Base-by-base conservation (phyloP, 768 basidiomycete species). In the Ramaria sp. region DNA sequence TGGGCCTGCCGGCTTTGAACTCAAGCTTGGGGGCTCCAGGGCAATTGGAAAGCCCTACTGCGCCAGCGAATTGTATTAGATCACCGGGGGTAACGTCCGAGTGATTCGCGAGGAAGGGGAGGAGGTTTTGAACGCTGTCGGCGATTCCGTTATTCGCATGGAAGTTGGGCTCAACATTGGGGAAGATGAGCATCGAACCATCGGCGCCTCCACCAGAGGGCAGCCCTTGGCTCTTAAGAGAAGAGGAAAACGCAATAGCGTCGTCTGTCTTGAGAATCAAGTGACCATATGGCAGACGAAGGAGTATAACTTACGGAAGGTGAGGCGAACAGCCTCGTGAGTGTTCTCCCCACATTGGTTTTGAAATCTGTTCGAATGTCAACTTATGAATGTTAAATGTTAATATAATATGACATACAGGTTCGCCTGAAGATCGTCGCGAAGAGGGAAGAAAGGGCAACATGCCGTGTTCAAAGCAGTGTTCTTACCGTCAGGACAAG, bases 171-270 rank as follows among this genome's bases (percentile, higher is more conserved):
- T 58, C 57, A 10, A 58, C 57, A 30, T 53, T 30, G 41, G 57
- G 57, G 51, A 58, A 58, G 13, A 53, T 22, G 15, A 58, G 37
- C 52, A 54, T 54, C 19, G 57, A 58, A 6, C 57, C 57, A 20
- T 58, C 57, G 22, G 57, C 57, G 22, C 57, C 57, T 9, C 55
- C 55, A 49, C 55, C 55, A 48, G 46, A 27, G 12, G 55, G 30
- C 3, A 17, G 12, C 9, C 41, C 37, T 33, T 55, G 59, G 27
- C 76, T 76, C 34, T 71, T 69, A 17, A 60, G 47, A 37, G 65
- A 66, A 1, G 61, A 63, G 12, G 74, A 75, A 59, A 74, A 72
- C 13, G 71, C 75, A 57, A 75, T 75, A n/a, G 74, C 72, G 56
- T 75, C 75, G 61, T 76, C 55, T 57, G 43, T n/a, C n/a, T n/a